A percentile compares a stretch with the other conserved stretches of the same genome.
These are phyloP conservation scores for Wickerhamiella sergipiensis DNA, from an alignment of 805 yeast species.

Conservation along the genomic window DNA sequence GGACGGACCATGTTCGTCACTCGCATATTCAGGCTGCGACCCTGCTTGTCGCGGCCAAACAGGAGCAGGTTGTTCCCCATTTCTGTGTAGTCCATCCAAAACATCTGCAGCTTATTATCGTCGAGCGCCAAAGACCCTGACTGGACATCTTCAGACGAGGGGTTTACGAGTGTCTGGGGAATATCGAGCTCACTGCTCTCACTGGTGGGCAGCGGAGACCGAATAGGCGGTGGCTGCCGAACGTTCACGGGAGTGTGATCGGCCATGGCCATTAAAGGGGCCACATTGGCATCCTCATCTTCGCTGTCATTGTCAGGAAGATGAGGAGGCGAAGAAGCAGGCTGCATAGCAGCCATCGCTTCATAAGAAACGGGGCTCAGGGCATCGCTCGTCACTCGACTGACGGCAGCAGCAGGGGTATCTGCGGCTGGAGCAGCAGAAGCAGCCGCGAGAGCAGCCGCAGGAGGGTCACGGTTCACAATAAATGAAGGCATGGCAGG, in stretches of 20 bases:
- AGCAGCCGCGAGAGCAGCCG: neutral
- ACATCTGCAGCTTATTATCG: conserved; percentile 47
- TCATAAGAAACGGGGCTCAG: neutral
- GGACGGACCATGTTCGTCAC: conserved; percentile 57
- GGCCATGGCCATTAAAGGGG: neutral
- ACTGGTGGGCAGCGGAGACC: neutral
- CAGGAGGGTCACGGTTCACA: neutral
- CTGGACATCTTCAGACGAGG: neutral
- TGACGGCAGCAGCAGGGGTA: too few relatives aligned
- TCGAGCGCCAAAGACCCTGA: neutral
- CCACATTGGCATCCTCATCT: neutral
- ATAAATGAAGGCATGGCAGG: neutral
- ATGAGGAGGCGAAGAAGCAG: neutral
- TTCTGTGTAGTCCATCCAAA: conserved; percentile 83
- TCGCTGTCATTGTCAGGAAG: neutral
- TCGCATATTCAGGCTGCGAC: conserved; percentile 56
- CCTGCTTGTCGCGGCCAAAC: conserved; percentile 63
- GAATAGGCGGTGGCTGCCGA: neutral
- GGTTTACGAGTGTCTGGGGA: neutral
- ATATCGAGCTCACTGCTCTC: neutral
- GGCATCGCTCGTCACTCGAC: too few relatives aligned
- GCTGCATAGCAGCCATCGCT: too few relatives aligned
- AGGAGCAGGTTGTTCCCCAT: conserved; percentile 52
- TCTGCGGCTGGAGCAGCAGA: too few relatives aligned
- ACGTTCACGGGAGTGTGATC: neutral